Base-by-base conservation (phyloP, 805 yeast genomes). In the Ogataea neopini region DNA sequence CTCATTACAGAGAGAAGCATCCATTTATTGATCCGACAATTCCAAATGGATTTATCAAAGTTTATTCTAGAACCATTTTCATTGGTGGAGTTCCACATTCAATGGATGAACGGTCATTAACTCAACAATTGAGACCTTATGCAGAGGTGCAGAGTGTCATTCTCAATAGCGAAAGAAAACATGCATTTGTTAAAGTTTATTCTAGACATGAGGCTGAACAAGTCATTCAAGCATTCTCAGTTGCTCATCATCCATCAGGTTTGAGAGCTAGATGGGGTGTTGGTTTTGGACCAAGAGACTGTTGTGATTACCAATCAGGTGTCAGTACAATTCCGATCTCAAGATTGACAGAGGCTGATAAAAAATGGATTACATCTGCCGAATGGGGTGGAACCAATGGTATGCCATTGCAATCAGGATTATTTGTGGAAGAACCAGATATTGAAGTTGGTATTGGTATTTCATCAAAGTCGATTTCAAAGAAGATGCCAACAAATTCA, bases 351-450 rank as follows among this genome's bases (percentile, higher is more conserved):
- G 99, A 94, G 50, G 96, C 97, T 17, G 99, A 94, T 67, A 81
- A 76, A 61, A 75, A 85, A 52, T 94, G 99, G 99, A 80, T 88
- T 10, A 86, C 81, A 29, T 72, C 77, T 48, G 97, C 98, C 3
- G 92, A 88, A 67, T 90, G 96, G 90, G 99, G 99, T 56, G 99
- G 99, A 58, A 86, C 97, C 36, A 96, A 92, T 43, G 97, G 96
- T 15, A 79, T 76, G 61, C 89, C 91, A 7, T 68, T 94, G 50
- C 81, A 72, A 50, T 76, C 88, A 36, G 96, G 96, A 44, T 70
- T 88, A 60, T 88, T 84, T 13, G 80, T 94, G 63, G 98, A 94
- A 66, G 99, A 94, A 69, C 99, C 99, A 2, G 99, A 94, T 70
- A 94, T 92, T 59, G 97, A 91, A 65, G 88, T 94, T 45, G 98